These are phyloP conservation scores for Spathaspora arborariae DNA, from an alignment of 805 yeast genomes.

Conservation along the genomic window DNA sequence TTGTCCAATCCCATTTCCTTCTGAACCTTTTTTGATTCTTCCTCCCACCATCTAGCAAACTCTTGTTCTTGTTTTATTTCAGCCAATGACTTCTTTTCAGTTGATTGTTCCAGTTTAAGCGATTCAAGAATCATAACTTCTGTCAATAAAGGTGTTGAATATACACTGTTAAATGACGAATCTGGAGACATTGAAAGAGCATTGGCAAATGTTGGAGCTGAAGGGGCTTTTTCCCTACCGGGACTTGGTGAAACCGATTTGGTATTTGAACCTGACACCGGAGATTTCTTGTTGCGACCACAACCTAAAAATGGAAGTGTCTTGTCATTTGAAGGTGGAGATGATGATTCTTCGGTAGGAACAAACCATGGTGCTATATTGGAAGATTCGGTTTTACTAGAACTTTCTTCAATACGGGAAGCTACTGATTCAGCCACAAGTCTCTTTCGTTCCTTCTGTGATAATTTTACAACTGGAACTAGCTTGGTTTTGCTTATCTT, in stretches of 20 bases:
- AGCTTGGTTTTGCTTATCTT: slow-evolving; percentile 25
- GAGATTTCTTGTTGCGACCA: neutral
- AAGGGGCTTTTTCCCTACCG: neutral
- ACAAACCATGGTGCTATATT: slow-evolving; percentile 12
- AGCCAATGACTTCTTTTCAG: slow-evolving; percentile 44
- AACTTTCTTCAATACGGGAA: neutral
- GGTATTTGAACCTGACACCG: neutral
- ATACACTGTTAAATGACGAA: slow-evolving; percentile 6
- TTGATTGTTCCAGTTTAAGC: slow-evolving; percentile 30
- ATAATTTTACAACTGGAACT: slow-evolving; percentile 39
- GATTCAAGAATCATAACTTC: slow-evolving; percentile 49
- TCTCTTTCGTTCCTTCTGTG: slow-evolving; percentile 59
- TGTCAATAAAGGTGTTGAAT: slow-evolving; percentile 28
- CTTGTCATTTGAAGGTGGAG: neutral
- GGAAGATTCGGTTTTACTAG: neutral
- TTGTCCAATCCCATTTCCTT: slow-evolving; percentile 19
- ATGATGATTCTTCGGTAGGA: neutral
- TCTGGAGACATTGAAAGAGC: slow-evolving; percentile 1
- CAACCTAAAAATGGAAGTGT: slow-evolving; percentile 20
- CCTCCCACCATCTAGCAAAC: slow-evolving; percentile 86
- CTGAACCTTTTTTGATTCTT: slow-evolving; percentile 68
- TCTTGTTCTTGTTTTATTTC: slow-evolving; percentile 81
- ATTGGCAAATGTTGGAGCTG: slow-evolving; percentile 3
- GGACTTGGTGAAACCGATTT: neutral
- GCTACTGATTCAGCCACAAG: slow-evolving; percentile 17